Evolutionary conservation across 1,139 yeast species (phyloP), one percentile per base, ranked within the genome.

Genomic region (Saccharomyces hybrid): DNA sequence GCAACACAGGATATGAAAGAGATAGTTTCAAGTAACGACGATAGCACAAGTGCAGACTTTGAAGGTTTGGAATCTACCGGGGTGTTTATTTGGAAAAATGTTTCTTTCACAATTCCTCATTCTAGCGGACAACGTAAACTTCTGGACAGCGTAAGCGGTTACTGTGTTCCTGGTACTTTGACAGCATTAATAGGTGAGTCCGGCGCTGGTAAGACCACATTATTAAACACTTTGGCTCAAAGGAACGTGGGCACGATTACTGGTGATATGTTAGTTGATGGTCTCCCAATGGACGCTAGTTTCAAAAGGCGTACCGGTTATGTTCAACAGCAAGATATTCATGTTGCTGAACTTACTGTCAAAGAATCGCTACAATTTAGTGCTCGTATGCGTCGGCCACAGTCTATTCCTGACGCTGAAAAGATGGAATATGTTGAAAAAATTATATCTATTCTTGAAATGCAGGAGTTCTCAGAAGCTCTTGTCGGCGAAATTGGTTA

Each of bases 191-290:
- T 81, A 84, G 85, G 86, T 56, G 84, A 79, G 60, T 81, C 85
- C 14, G 86, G 86, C 62, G 84, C 85, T 48, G 86, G 86, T 66
- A 81, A 81, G 64, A 81, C 86, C 1, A 81, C 86, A 0, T 68
- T 81, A 54, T 72, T 81, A 62, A 80, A 81, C 60, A 75, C 77
- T 51, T 70, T 81, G 56, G 79, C 85, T 48, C 80, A 78, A 60
- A 73, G 84, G 66, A 69, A 76, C 52, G 71, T 73, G 62, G 83
- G 83, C 58, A 75, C 75, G 34, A 72, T 80, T 41, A 78, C 82
- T 51, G 84, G 84, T 62, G 81, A 78, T 55, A 77, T 79, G 76
- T 64, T 79, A 52, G 82, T 80, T 46, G 78, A 80, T 63, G 83
- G 83, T 57, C 67, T 70, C 47, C 74, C 76, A 25, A 65, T 78